Conservation (phyloP, 768 basidiomycete genomes). For the Boletus edulis region DNA sequence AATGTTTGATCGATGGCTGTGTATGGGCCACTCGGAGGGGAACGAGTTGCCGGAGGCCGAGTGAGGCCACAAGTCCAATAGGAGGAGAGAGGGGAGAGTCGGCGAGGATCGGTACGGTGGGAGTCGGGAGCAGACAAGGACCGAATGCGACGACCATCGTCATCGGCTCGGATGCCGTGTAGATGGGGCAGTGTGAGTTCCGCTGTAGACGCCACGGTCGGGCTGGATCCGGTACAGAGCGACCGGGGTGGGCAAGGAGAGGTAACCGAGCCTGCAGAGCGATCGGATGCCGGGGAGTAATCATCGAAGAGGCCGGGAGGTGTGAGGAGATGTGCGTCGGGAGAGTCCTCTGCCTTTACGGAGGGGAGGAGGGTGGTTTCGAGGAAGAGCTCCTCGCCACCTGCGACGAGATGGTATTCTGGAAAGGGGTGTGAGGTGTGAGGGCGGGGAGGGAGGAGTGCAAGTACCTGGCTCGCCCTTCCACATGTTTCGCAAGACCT, state of each 20-base stretch:
- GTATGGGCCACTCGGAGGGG: slow-evolving; percentile 25
- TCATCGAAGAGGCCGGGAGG: slow-evolving; percentile 35
- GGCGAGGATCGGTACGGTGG: slow-evolving; percentile 29
- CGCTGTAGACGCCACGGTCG: slow-evolving; percentile 18
- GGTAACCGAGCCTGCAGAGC: slow-evolving; percentile 29
- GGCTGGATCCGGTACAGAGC: slow-evolving; percentile 22
- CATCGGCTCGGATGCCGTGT: slow-evolving; percentile 24
- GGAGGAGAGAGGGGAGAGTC: slow-evolving; percentile 32
- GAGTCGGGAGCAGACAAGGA: slow-evolving; percentile 30
- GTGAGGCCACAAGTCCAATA: slow-evolving; percentile 27
- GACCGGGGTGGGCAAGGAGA: slow-evolving; percentile 28
- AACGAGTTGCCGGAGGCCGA: slow-evolving; percentile 26
- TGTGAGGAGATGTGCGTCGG: slow-evolving; percentile 41
- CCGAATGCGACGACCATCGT: slow-evolving; percentile 30
- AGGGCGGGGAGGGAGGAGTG: neutral
- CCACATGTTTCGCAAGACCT: slow-evolving; percentile 86
- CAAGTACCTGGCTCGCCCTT: slow-evolving; percentile 70
- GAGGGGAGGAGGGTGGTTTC: slow-evolving; percentile 47
- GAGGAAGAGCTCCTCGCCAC: slow-evolving; percentile 68
- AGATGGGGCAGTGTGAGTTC: slow-evolving; percentile 26
- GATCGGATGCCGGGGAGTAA: slow-evolving; percentile 31
- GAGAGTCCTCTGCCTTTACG: slow-evolving; percentile 56
- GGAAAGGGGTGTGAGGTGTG: slow-evolving; percentile 6
- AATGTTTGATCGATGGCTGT: slow-evolving; percentile 21
- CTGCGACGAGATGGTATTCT: slow-evolving; percentile 80